These are phyloP conservation scores for Trichoderma atrobrunneum DNA, from an alignment of 2,329 filamentous ascomycete species.

Conservation along the genomic window DNA sequence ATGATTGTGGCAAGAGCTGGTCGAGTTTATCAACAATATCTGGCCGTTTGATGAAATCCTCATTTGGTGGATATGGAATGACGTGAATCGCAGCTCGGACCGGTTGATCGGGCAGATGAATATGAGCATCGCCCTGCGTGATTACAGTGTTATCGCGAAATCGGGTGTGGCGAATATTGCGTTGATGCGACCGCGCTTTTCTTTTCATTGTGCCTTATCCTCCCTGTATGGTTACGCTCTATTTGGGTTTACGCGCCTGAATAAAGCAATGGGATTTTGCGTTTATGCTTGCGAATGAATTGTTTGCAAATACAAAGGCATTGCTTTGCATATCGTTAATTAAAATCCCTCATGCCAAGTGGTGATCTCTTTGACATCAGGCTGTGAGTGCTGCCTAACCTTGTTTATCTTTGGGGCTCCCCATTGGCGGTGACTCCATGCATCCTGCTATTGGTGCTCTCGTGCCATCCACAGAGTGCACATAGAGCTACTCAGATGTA, in stretches of 20 bases:
- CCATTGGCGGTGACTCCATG: not conserved
- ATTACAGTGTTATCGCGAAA: not conserved
- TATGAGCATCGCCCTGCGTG: not conserved
- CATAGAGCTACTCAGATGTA: not conserved
- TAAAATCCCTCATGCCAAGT: not conserved
- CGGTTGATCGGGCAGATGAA: not conserved
- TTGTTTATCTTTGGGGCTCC: not conserved
- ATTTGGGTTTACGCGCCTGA: not conserved
- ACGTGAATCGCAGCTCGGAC: not conserved
- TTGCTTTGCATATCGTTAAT: not conserved
- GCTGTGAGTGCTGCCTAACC: not conserved
- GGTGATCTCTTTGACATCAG: not conserved
- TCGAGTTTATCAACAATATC: not conserved
- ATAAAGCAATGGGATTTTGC: not conserved
- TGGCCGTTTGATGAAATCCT: not conserved
- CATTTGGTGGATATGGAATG: not conserved
- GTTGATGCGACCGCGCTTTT: not conserved
- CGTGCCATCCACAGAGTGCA: not conserved
- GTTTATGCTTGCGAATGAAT: not conserved
- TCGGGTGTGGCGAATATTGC: not conserved
- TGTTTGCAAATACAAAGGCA: not conserved
- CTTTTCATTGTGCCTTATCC: not conserved
- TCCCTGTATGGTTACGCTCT: not conserved
- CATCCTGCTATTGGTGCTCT: not conserved
- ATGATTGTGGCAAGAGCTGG: not conserved